Percentiles rank a stretch among this genome's conserved stretches.
Evolutionary conservation across 345 rosid species (phyloP).

Genomic region (Acer negundo): DNA sequence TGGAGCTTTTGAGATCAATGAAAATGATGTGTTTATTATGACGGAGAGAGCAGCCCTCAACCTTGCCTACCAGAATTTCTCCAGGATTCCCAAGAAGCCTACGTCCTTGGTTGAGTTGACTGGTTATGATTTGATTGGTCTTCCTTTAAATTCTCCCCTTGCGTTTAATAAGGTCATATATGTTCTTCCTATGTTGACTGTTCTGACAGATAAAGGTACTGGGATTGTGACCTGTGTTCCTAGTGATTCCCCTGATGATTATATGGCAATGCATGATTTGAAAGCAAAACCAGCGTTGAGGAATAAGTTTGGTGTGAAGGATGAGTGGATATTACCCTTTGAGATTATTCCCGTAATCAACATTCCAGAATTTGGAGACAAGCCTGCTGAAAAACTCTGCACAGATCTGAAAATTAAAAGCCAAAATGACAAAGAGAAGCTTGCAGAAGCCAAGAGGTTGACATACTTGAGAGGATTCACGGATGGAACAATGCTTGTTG

Average conservation of each 20-base stretch:
- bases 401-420: constrained; percentile 76
- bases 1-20: constrained; percentile 89
- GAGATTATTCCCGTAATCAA: constrained; percentile 76
- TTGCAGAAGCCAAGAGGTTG: constrained; percentile 85
- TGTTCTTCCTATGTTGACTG: constrained; percentile 92
- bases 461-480: constrained; percentile 88
- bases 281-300: constrained; percentile 78
- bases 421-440: constrained; percentile 93
- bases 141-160: constrained; percentile 76
- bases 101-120: constrained; percentile 80
- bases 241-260: constrained; percentile 97
- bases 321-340: constrained; percentile 85
- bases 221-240: constrained; percentile 97
- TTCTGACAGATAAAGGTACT: constrained; percentile 93
- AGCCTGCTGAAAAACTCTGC: constrained; percentile 87
- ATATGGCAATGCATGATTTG: constrained; percentile 79
- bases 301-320: constrained; percentile 72
- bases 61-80: constrained; percentile 85
- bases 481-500: constrained; percentile 80
- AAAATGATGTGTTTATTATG: constrained; percentile 70
- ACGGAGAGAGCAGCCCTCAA: constrained; percentile 83
- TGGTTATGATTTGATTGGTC: constrained; percentile 87
- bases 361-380: constrained; percentile 84
- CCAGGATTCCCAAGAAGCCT: constrained; percentile 67
- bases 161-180: constrained; percentile 67